Evolutionary conservation across 202 grass and related monocot genomes (phyloP).

Genomic region (Elaeis oleifera): DNA sequence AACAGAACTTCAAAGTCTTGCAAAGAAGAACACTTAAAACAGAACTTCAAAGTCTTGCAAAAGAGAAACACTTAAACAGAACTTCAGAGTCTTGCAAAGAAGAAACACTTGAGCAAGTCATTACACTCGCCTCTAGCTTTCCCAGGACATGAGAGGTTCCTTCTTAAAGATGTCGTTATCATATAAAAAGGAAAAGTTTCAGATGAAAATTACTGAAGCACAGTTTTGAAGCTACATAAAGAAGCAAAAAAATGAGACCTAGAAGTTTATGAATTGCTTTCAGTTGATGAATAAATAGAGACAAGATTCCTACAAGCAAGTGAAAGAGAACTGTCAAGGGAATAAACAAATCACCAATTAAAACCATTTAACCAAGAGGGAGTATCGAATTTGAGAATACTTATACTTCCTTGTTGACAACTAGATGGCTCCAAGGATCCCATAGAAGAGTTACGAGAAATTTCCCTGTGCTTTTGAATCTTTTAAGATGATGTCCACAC

Average conservation of each 20-base stretch:
- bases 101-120: background rate
- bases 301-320: conserved; percentile 63
- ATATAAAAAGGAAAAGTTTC: conserved; percentile 5
- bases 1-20: too few relatives aligned
- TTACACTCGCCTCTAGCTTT: conserved; percentile 55
- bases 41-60: too few relatives aligned
- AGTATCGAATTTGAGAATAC: background rate
- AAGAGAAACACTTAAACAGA: too few relatives aligned
- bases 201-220: too few relatives aligned
- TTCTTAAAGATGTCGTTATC: conserved; percentile 48
- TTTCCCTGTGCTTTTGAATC: conserved; percentile 47
- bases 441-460: conserved; percentile 80
- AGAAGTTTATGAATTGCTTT: conserved; percentile 46
- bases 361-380: background rate
- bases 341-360: background rate
- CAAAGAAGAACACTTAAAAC: too few relatives aligned
- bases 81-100: too few relatives aligned
- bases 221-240: too few relatives aligned
- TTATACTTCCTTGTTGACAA: conserved; percentile 76
- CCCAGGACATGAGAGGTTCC: conserved; percentile 52
- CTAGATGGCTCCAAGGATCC: conserved; percentile 42
- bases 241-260: too few relatives aligned
- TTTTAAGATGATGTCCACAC: background rate
- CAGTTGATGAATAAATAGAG: conserved; percentile 58
- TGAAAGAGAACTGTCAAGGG: background rate